Conservation (phyloP, 2,329 filamentous ascomycete genomes). For the Colletotrichum endophyticum region DNA sequence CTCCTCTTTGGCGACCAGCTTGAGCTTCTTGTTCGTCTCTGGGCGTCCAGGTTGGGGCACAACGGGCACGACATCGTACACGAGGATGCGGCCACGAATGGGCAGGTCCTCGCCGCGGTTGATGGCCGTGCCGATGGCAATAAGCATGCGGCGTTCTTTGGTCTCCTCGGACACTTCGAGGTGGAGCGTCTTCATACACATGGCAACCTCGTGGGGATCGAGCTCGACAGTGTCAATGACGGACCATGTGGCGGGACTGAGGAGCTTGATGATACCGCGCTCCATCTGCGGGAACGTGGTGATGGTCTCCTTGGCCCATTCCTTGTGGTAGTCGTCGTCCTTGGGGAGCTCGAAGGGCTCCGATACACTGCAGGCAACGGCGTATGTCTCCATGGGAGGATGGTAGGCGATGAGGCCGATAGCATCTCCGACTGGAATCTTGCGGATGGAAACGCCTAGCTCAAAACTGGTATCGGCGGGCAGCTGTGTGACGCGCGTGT, state of each 20-base stretch:
- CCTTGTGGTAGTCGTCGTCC: constrained; percentile 82
- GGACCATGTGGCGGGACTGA: constrained; percentile 78
- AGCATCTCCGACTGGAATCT: constrained; percentile 73
- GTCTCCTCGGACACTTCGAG: constrained; percentile 92
- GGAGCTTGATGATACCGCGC: constrained; percentile 75
- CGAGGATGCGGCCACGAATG: constrained; percentile 82
- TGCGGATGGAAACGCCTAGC: constrained; percentile 76
- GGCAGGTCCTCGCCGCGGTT: constrained; percentile 91
- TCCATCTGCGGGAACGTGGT: constrained; percentile 70
- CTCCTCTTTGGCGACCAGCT: constrained; percentile 86
- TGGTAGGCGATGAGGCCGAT: constrained; percentile 80
- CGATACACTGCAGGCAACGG: constrained; percentile 71
- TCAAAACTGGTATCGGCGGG: constrained; percentile 73
- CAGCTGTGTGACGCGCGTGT: constrained; percentile 75
- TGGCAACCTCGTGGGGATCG: constrained; percentile 76
- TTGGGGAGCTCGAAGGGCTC: constrained; percentile 84
- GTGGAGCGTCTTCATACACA: constrained; percentile 82
- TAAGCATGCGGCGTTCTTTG: constrained; percentile 80
- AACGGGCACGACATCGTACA: constrained; percentile 90
- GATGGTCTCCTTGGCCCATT: constrained; percentile 78
- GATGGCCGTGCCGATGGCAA: constrained; percentile 85
- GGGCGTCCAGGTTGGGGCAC: constrained; percentile 86
- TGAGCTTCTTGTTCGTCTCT: constrained; percentile 85
- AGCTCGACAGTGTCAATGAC: constrained; percentile 79
- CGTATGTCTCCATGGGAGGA: constrained; percentile 74